Evolutionary conservation across 2,329 filamentous ascomycete species (phyloP).

Genomic region (Pseudohalonectria lignicola): DNA sequence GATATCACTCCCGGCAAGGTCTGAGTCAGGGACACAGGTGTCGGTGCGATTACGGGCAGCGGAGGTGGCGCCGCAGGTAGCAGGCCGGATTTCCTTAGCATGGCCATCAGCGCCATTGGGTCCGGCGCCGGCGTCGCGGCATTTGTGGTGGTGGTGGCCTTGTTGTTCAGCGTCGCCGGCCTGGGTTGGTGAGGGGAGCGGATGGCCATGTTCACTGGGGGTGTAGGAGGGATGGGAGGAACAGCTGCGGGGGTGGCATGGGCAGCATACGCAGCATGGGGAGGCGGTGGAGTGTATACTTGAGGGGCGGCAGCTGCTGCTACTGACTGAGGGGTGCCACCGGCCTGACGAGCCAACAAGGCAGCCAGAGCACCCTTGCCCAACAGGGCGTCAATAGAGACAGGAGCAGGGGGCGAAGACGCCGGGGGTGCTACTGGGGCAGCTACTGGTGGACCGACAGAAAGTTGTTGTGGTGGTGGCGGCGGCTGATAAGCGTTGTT

Average conservation of each 20-base stretch:
- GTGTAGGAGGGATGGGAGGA: neutral
- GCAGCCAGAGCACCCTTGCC: conserved; percentile 49
- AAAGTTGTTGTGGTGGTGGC: conserved; percentile 4
- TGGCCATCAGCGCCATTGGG: conserved; percentile 53
- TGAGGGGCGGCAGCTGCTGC: too few relatives aligned
- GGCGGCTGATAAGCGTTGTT: conserved; percentile 20
- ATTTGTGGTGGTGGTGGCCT: too few relatives aligned
- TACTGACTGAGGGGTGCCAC: too few relatives aligned
- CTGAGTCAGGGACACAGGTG: conserved; percentile 11
- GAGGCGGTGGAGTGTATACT: too few relatives aligned
- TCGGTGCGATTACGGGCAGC: conserved; percentile 16
- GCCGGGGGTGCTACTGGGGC: conserved; percentile 22
- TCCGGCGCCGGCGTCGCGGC: conserved; percentile 25
- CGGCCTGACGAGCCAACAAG: too few relatives aligned
- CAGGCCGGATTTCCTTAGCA: conserved; percentile 58
- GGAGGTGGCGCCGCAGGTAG: conserved; percentile 33
- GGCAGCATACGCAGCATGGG: conserved; percentile 28
- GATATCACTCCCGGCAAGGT: conserved; percentile 16
- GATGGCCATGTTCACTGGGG: conserved; percentile 8
- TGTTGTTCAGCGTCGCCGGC: too few relatives aligned
- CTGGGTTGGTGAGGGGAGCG: too few relatives aligned
- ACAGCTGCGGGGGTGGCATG: conserved; percentile 15
- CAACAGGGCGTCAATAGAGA: conserved; percentile 48
- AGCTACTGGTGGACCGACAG: conserved; percentile 4
- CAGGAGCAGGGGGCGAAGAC: conserved; percentile 11